These are phyloP conservation scores for Pythium insidiosum DNA, from an alignment of 352 stramenopile species.

Conservation along the genomic window DNA sequence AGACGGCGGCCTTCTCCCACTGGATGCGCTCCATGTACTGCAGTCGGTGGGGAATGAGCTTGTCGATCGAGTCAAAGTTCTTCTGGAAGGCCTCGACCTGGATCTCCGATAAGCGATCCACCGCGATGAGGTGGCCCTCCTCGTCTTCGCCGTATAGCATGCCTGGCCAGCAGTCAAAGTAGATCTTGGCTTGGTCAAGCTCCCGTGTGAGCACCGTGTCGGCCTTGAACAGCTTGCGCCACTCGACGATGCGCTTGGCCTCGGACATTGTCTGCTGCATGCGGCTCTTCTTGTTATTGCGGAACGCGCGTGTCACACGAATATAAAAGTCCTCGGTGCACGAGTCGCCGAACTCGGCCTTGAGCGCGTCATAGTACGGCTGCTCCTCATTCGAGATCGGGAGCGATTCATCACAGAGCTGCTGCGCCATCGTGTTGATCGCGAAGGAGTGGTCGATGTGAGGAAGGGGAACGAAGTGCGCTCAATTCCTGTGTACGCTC, in stretches of 20 bases:
- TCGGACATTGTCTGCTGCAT: conserved; percentile 54
- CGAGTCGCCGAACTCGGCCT: conserved; percentile 35
- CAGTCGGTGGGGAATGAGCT: conserved; percentile 50
- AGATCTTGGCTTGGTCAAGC: conserved; percentile 47
- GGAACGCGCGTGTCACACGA: conserved; percentile 53
- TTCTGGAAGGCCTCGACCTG: conserved; percentile 50
- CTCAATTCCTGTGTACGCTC: not conserved
- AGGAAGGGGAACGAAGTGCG: not conserved
- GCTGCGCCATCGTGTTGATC: too few relatives aligned
- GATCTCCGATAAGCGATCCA: conserved; percentile 65
- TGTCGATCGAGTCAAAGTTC: conserved; percentile 42
- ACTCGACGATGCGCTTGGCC: conserved; percentile 54
- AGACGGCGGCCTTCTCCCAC: conserved; percentile 70
- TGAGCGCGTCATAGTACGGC: conserved; percentile 46
- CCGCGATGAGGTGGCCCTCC: conserved; percentile 56
- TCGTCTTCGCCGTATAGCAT: conserved; percentile 67
- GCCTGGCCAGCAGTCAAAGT: conserved; percentile 56
- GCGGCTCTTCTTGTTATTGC: conserved; percentile 56
- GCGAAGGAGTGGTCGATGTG: conserved; percentile 8
- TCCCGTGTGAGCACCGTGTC: conserved; percentile 43
- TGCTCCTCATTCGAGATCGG: conserved; percentile 43
- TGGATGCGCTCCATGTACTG: conserved; percentile 80
- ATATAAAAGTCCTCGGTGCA: conserved; percentile 57
- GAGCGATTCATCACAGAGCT: conserved; percentile 33
- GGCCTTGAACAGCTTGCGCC: conserved; percentile 30